Evolutionary conservation across 805 yeast species (phyloP).

Genomic region (Barnettozyma californica): DNA sequence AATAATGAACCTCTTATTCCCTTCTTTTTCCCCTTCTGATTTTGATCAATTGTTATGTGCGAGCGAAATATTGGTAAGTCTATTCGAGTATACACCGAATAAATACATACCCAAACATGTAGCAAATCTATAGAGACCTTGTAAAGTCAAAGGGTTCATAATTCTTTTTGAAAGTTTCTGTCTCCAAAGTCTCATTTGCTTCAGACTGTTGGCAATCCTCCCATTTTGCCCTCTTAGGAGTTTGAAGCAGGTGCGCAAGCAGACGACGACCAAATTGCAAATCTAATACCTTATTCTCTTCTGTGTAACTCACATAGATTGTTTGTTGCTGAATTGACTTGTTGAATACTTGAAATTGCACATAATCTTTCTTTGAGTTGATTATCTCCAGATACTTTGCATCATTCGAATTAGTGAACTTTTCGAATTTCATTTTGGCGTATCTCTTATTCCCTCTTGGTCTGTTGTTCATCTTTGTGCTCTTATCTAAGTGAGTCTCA

Average conservation of each 20-base stretch:
- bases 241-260: slow-evolving; percentile 54
- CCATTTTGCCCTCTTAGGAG: slow-evolving; percentile 69
- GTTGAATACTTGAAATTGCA: slow-evolving; percentile 29
- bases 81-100: background rate
- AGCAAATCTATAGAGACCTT: slow-evolving; percentile 5
- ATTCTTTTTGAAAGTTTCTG: slow-evolving; percentile 52
- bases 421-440: slow-evolving; percentile 38
- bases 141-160: slow-evolving; percentile 54
- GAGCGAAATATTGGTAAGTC: background rate
- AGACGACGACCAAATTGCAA: slow-evolving; percentile 82
- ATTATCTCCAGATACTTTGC: slow-evolving; percentile 24
- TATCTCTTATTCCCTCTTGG: slow-evolving; percentile 32
- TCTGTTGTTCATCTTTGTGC: slow-evolving; percentile 41
- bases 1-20: background rate
- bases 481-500: slow-evolving; percentile 40
- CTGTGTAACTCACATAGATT: slow-evolving; percentile 27
- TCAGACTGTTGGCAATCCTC: slow-evolving; percentile 63
- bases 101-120: background rate
- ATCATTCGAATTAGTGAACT: slow-evolving; percentile 25
- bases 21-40: background rate
- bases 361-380: slow-evolving; percentile 25
- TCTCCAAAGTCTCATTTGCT: slow-evolving; percentile 58
- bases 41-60: background rate
- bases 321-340: slow-evolving; percentile 28
- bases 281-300: slow-evolving; percentile 45